Conservation (phyloP, 1,139 yeast genomes). For the Kluyveromyces marxianus region DNA sequence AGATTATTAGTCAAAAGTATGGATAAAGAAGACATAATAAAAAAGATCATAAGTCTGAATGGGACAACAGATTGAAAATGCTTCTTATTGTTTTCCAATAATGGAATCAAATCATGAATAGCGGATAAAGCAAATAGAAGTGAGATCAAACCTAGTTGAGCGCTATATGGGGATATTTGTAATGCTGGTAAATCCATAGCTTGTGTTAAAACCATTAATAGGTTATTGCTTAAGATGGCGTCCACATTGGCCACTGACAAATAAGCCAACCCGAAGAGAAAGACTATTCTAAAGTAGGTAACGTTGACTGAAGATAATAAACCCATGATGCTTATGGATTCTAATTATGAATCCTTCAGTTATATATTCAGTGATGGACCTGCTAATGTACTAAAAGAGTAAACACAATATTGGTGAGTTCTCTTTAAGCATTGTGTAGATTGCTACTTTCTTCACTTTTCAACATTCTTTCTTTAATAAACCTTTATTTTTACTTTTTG, state of each 20-base stretch:
- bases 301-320: slow-evolving; percentile 47
- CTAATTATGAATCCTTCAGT: background rate
- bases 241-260: slow-evolving; percentile 38
- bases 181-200: slow-evolving; percentile 32
- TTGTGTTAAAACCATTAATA: slow-evolving; percentile 41
- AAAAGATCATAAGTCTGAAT: slow-evolving; percentile 49
- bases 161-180: slow-evolving; percentile 39
- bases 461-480: too few relatives aligned
- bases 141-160: slow-evolving; percentile 46
- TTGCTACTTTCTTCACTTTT: too few relatives aligned
- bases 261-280: slow-evolving; percentile 41
- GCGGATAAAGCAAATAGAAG: slow-evolving; percentile 40
- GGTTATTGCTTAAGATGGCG: slow-evolving; percentile 38
- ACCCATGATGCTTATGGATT: slow-evolving; percentile 37
- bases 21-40: slow-evolving; percentile 39
- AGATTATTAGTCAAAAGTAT: slow-evolving; percentile 34
- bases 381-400: background rate
- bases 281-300: slow-evolving; percentile 41
- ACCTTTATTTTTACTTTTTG: too few relatives aligned
- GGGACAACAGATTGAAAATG: slow-evolving; percentile 69
- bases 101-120: slow-evolving; percentile 49
- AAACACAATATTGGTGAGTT: too few relatives aligned
- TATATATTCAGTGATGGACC: background rate
- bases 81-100: slow-evolving; percentile 44
- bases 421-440: too few relatives aligned